phyloP scores from a whole-genome alignment of 2,329 filamentous ascomycete species.

The Cryphonectria japonica region DNA sequence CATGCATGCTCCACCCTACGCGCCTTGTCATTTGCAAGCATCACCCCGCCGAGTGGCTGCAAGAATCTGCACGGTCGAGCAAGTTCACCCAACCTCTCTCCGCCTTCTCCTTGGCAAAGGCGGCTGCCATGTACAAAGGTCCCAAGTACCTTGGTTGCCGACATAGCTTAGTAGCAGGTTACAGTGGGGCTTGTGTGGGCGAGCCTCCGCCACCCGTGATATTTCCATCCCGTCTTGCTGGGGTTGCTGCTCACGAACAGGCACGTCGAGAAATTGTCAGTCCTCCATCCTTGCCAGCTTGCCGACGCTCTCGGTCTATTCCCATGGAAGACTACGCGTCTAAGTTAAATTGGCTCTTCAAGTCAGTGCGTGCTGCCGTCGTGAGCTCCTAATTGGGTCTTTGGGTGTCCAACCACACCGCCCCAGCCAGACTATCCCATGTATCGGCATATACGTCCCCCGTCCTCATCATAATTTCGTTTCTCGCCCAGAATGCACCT shows the following conservation, averaged over 20 bases:
- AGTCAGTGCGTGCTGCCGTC: slow-evolving; percentile 19
- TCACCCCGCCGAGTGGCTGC: slow-evolving; percentile 2
- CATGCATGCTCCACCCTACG: neutral
- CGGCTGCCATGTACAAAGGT: neutral
- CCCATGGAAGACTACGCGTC: slow-evolving; percentile 1
- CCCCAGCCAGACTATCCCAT: slow-evolving; percentile 3
- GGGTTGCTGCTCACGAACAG: neutral
- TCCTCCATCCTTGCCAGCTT: neutral
- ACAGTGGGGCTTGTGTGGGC: neutral
- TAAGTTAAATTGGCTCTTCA: slow-evolving; percentile 5
- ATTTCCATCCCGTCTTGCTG: neutral
- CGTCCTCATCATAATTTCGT: slow-evolving; percentile 23
- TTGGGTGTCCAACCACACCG: slow-evolving; percentile 21
- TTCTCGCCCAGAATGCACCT: slow-evolving; percentile 19
- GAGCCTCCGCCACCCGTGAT: neutral
- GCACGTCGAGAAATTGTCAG: neutral
- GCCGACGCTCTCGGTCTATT: neutral
- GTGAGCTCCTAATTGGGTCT: slow-evolving; percentile 12
- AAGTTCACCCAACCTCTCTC: neutral
- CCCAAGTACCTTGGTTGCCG: neutral
- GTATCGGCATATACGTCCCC: slow-evolving; percentile 2
- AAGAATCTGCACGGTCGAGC: neutral
- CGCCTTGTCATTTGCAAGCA: slow-evolving; percentile 14
- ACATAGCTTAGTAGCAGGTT: neutral
- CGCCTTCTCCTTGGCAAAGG: neutral